phyloP scores from a whole-genome alignment of 2,329 filamentous ascomycete genomes.

The Aspergillus latus region DNA sequence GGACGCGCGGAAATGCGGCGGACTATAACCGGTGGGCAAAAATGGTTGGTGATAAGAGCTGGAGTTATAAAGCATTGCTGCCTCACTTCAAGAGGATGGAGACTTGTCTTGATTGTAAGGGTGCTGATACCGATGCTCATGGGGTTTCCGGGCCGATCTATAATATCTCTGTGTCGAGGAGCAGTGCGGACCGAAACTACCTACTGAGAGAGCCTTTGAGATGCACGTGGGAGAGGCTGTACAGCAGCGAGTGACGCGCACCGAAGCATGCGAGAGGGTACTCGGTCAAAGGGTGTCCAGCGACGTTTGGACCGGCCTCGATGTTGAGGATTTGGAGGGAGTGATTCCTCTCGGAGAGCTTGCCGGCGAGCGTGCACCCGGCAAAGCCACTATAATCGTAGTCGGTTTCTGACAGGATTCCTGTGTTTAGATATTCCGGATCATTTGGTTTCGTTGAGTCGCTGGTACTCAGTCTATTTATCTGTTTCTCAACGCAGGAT shows the following conservation, averaged over 20 bases:
- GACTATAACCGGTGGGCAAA: slow-evolving; percentile 52
- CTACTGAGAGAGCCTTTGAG: slow-evolving; percentile 37
- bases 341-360: slow-evolving; percentile 23
- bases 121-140: slow-evolving; percentile 20
- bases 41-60: slow-evolving; percentile 44
- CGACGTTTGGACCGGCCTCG: slow-evolving; percentile 32
- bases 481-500: no score
- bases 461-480: no score
- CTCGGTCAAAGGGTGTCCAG: slow-evolving; percentile 6
- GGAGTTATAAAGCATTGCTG: slow-evolving; percentile 48
- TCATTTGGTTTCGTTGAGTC: no score
- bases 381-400: slow-evolving; percentile 26
- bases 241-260: slow-evolving; percentile 29
- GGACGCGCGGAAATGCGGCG: slow-evolving; percentile 45
- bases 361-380: slow-evolving; percentile 32
- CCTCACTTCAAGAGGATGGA: slow-evolving; percentile 49
- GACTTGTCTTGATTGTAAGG: slow-evolving; percentile 24
- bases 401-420: neutral
- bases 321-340: slow-evolving; percentile 27
- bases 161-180: slow-evolving; percentile 16
- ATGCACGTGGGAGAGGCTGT: slow-evolving; percentile 35
- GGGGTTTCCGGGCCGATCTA: slow-evolving; percentile 32
- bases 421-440: no score
- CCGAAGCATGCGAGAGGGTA: slow-evolving; percentile 15
- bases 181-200: slow-evolving; percentile 35